A percentile compares a stretch with the other conserved stretches of the same genome.
These are phyloP conservation scores for Pelargonium cotyledonis DNA, from an alignment of 441 rosid genomes.

Conservation along the genomic window DNA sequence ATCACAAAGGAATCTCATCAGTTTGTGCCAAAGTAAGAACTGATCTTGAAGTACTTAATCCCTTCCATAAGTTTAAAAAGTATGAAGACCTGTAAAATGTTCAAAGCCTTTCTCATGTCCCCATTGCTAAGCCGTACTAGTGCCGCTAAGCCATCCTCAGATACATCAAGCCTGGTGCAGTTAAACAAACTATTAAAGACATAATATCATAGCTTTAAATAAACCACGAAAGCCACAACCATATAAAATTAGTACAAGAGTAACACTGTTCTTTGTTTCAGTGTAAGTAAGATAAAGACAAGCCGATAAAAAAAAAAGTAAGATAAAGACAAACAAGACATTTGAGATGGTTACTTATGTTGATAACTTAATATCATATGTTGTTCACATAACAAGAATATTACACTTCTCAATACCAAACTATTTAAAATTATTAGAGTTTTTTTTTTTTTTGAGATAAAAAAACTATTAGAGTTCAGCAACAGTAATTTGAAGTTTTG, in stretches of 20 bases:
- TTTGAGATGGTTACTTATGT: not conserved
- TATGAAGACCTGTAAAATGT: constrained; percentile 74
- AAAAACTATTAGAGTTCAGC: too few species aligned
- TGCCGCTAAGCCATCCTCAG: constrained; percentile 72
- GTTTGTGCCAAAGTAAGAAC: not conserved
- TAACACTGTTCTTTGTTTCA: not conserved
- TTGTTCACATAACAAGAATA: not conserved
- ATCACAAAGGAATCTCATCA: not conserved
- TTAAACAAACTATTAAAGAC: not conserved
- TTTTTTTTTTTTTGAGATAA: too few species aligned
- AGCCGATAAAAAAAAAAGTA: not conserved
- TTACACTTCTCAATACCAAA: not conserved
- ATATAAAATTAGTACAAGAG: not conserved
- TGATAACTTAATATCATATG: not conserved
- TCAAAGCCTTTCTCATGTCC: constrained; percentile 98
- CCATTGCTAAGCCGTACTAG: constrained; percentile 87
- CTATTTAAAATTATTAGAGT: not conserved
- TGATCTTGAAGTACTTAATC: not conserved
- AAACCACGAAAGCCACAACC: constrained; percentile 11
- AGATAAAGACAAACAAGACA: not conserved
- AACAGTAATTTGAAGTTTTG: not conserved
- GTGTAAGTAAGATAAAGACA: not conserved
- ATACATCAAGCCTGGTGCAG: constrained; percentile 68
- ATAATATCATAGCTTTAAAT: constrained; percentile 8
- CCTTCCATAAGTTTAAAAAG: not conserved